Conservation (phyloP, 2,329 filamentous ascomycete genomes). For the Aspergillus bombycis region DNA sequence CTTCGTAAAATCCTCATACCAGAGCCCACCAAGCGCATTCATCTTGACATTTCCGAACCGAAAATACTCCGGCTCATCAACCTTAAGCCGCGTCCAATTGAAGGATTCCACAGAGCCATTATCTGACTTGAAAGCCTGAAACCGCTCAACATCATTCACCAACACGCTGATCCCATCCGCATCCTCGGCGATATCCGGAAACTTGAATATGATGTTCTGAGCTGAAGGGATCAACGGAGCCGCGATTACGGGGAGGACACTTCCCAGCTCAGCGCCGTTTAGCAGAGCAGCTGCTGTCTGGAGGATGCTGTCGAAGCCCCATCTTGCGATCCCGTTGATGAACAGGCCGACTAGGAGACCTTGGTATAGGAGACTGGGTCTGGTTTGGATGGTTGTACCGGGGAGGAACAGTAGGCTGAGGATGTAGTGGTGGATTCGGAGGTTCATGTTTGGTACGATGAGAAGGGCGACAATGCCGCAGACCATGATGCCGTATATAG, state of each 20-base stretch:
- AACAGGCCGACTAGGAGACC: constrained; percentile 64
- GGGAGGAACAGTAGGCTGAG: constrained; percentile 61
- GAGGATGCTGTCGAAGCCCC: constrained; percentile 64
- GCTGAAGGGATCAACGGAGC: constrained; percentile 23
- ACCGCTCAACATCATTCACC: constrained; percentile 65
- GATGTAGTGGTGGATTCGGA: constrained; percentile 68
- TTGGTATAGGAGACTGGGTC: constrained; percentile 62
- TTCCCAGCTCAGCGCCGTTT: constrained; percentile 39
- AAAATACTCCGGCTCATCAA: constrained; percentile 43
- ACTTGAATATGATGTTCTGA: constrained; percentile 40
- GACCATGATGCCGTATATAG: constrained; percentile 52
- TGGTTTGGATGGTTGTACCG: constrained; percentile 62
- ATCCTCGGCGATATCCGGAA: constrained; percentile 32
- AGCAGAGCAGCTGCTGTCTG: constrained; percentile 58
- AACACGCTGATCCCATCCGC: constrained; percentile 61
- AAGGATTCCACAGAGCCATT: constrained; percentile 30
- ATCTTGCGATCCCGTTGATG: constrained; percentile 66
- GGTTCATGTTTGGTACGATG: constrained; percentile 59
- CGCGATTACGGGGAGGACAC: constrained; percentile 34
- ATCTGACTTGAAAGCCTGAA: constrained; percentile 54
- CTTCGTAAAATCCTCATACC: constrained; percentile 47
- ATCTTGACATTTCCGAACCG: constrained; percentile 47
- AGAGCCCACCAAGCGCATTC: constrained; percentile 39
- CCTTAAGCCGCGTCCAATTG: constrained; percentile 38
- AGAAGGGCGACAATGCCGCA: constrained; percentile 51